Conservation (phyloP, 1,139 yeast genomes). For the Candida tetrigidarum region DNA sequence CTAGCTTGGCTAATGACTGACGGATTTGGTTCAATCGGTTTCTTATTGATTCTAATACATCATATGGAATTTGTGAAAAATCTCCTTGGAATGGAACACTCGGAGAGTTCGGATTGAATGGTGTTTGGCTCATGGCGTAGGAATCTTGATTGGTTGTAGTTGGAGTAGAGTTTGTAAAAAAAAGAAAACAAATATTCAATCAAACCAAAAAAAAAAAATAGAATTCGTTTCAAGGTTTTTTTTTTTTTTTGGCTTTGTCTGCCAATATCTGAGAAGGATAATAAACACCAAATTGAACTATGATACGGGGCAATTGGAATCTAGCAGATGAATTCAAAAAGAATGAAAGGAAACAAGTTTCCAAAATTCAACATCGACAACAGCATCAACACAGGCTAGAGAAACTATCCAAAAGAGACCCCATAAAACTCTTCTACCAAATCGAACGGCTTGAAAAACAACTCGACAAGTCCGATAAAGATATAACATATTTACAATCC, state of each 20-base stretch:
- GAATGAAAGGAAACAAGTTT: slow-evolving; percentile 42
- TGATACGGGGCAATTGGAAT: slow-evolving; percentile 51
- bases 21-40: slow-evolving; percentile 50
- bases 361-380: slow-evolving; percentile 43
- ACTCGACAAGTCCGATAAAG: slow-evolving; percentile 22
- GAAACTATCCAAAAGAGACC: slow-evolving; percentile 34
- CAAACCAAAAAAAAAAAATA: too few relatives aligned
- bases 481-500: slow-evolving; percentile 25
- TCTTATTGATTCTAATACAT: slow-evolving; percentile 46
- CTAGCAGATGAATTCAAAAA: slow-evolving; percentile 45
- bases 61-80: slow-evolving; percentile 37
- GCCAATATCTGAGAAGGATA: not conserved
- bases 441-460: slow-evolving; percentile 30
- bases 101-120: slow-evolving; percentile 14
- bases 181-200: not conserved
- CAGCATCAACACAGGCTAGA: slow-evolving; percentile 32
- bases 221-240: too few relatives aligned
- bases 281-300: not conserved
- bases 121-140: slow-evolving; percentile 18
- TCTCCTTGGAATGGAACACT: slow-evolving; percentile 17
- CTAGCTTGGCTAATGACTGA: slow-evolving; percentile 44
- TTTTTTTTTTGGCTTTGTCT: slow-evolving; percentile 3
- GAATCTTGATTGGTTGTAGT: not conserved
- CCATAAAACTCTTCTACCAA: slow-evolving; percentile 34
- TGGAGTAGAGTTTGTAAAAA: not conserved